phyloP scores from a whole-genome alignment of 2,329 filamentous ascomycete species.

The Raffaelea deltoideospora region DNA sequence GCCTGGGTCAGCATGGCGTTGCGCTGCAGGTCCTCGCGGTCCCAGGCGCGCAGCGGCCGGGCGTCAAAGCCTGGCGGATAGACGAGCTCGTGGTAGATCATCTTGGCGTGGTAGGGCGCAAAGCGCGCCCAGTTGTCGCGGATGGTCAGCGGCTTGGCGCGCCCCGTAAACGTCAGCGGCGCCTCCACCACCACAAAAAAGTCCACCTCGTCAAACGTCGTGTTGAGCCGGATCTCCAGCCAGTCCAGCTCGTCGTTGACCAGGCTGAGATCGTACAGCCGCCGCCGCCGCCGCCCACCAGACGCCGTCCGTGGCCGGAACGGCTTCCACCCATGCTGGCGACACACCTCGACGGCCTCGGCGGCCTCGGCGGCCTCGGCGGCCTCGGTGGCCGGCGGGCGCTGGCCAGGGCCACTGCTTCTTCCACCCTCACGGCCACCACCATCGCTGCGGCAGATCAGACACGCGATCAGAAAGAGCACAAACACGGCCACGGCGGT shows the following conservation, averaged over 20 bases:
- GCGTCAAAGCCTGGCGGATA: conserved; percentile 26
- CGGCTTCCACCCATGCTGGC: conserved; percentile 22
- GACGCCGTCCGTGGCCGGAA: conserved; percentile 9
- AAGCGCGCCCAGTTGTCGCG: conserved; percentile 37
- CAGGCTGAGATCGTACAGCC: conserved; percentile 47
- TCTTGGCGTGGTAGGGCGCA: conserved; percentile 38
- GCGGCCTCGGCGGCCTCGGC: not conserved
- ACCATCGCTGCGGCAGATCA: too few relatives aligned
- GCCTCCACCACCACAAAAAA: conserved; percentile 52
- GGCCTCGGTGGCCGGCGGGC: not conserved
- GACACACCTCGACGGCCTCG: conserved; percentile 15
- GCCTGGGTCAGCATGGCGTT: conserved; percentile 43
- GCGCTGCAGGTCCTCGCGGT: conserved; percentile 32
- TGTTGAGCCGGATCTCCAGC: conserved; percentile 47
- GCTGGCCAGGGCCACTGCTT: not conserved
- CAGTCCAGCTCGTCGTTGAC: conserved; percentile 50
- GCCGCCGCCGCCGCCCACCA: conserved; percentile 26
- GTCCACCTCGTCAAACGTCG: conserved; percentile 42
- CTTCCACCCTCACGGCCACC: not conserved
- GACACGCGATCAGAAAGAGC: too few relatives aligned
- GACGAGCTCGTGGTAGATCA: conserved; percentile 40
- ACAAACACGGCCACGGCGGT: too few relatives aligned
- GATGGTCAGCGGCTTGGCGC: conserved; percentile 37
- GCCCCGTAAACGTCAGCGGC: conserved; percentile 39
- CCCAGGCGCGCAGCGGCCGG: conserved; percentile 28